Evolutionary conservation across 2,329 filamentous ascomycete genomes (phyloP).

Genomic region (Onygenales sp.): DNA sequence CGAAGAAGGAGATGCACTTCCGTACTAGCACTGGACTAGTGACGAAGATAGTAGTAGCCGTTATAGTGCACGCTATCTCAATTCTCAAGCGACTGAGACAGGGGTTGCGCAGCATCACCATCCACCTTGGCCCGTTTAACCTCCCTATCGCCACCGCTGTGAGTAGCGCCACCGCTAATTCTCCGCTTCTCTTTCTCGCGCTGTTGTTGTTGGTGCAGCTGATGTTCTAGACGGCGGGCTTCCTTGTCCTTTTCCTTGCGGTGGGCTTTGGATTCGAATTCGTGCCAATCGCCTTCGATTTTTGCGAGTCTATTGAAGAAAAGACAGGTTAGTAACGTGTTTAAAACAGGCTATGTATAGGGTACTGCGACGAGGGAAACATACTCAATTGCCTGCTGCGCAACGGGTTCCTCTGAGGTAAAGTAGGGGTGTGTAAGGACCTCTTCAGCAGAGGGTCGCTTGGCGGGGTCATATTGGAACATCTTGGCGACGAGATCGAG

Average conservation of each 20-base stretch:
- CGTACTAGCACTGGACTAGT: too few species aligned
- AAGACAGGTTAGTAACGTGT: slow-evolving; percentile 3
- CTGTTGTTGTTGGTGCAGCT: slow-evolving; percentile 6
- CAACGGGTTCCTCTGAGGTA: slow-evolving; percentile 63
- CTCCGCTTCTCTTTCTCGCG: slow-evolving; percentile 43
- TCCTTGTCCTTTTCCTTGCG: slow-evolving; percentile 72
- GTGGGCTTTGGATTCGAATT: slow-evolving; percentile 93
- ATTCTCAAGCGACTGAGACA: slow-evolving; percentile 2
- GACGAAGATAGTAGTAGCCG: too few species aligned
- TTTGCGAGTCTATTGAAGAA: slow-evolving; percentile 52
- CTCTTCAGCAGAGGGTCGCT: slow-evolving; percentile 72
- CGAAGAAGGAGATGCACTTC: too few species aligned
- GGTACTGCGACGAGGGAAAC: slow-evolving; percentile 25
- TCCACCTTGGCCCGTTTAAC: slow-evolving; percentile 28
- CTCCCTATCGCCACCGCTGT: slow-evolving; percentile 27
- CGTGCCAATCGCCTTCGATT: slow-evolving; percentile 93
- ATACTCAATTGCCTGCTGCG: slow-evolving; percentile 73
- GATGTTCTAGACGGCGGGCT: slow-evolving; percentile 35
- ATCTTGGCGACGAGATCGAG: slow-evolving; percentile 75
- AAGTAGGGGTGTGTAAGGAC: slow-evolving; percentile 87
- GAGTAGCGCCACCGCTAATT: slow-evolving; percentile 23
- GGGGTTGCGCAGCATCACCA: slow-evolving; percentile 7
- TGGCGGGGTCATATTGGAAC: slow-evolving; percentile 80
- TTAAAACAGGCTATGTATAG: background rate
- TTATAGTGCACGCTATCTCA: background rate